Evolutionary conservation across 2,329 filamentous ascomycete genomes (phyloP).

Genomic region (Magnaporthiopsis poae): DNA sequence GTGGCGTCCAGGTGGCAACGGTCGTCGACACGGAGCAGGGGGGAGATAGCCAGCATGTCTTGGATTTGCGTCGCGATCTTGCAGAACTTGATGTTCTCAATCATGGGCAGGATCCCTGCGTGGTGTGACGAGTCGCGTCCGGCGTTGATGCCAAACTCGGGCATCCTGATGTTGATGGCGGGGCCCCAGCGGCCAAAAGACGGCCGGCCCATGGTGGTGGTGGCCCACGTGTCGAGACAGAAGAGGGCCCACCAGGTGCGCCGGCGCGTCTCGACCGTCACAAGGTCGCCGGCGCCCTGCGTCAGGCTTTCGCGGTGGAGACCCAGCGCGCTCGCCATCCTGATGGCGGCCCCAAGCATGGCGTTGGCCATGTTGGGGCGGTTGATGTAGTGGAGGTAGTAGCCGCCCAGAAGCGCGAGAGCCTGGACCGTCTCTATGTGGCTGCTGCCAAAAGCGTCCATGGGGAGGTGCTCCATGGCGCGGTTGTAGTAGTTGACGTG

Average conservation of each 20-base stretch:
- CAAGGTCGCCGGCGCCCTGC: conserved; percentile 34
- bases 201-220: conserved; percentile 59
- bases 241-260: conserved; percentile 69
- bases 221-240: conserved; percentile 65
- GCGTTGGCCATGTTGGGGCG: conserved; percentile 68
- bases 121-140: conserved; percentile 45
- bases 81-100: conserved; percentile 71
- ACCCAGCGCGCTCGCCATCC: conserved; percentile 66
- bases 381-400: conserved; percentile 70
- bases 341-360: conserved; percentile 58
- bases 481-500: conserved; percentile 62
- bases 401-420: conserved; percentile 60
- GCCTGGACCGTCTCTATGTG: conserved; percentile 67
- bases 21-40: conserved; percentile 57
- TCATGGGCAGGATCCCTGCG: conserved; percentile 57
- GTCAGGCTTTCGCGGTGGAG: conserved; percentile 54
- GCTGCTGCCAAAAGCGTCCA: conserved; percentile 60
- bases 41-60: conserved; percentile 60
- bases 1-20: conserved; percentile 57
- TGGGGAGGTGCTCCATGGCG: conserved; percentile 54
- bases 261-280: conserved; percentile 50
- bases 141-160: conserved; percentile 41
- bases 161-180: conserved; percentile 56
- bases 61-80: conserved; percentile 71
- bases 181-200: conserved; percentile 59